Conservation (phyloP, 129 eudicot species). For the Flaveria ramosissima region DNA sequence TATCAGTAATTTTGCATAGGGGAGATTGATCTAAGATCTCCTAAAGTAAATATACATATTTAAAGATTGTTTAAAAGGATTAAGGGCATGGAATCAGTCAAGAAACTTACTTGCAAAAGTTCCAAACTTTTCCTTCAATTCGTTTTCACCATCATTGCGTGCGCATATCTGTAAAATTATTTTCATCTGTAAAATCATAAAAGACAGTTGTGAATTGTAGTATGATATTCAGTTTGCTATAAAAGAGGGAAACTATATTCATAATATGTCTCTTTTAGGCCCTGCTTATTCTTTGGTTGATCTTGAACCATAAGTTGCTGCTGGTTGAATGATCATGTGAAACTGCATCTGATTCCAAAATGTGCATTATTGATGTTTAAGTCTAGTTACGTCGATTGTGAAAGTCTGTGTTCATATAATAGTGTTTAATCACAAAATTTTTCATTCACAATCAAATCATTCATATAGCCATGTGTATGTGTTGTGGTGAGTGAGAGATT, state of each 20-base stretch:
- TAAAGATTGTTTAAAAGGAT: constrained; percentile 19
- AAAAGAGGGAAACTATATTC: neutral
- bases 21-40: neutral
- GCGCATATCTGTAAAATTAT: constrained; percentile 16
- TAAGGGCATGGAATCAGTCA: constrained; percentile 19
- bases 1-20: constrained; percentile 1
- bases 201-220: constrained; percentile 4
- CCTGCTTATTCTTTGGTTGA: neutral
- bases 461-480: no score
- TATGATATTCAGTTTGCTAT: neutral
- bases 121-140: constrained; percentile 10
- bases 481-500: no score
- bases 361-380: no score
- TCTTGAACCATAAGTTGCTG: neutral
- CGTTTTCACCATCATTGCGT: neutral
- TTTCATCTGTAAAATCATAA: constrained; percentile 13
- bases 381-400: no score
- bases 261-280: neutral
- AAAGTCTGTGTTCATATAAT: no score
- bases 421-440: no score
- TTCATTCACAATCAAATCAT: no score
- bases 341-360: neutral
- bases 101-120: constrained; percentile 22
- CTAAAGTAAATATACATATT: constrained; percentile 1
- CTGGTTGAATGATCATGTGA: neutral